Conservation (phyloP, 2,329 filamentous ascomycete species). For the Fusarium equiseti region DNA sequence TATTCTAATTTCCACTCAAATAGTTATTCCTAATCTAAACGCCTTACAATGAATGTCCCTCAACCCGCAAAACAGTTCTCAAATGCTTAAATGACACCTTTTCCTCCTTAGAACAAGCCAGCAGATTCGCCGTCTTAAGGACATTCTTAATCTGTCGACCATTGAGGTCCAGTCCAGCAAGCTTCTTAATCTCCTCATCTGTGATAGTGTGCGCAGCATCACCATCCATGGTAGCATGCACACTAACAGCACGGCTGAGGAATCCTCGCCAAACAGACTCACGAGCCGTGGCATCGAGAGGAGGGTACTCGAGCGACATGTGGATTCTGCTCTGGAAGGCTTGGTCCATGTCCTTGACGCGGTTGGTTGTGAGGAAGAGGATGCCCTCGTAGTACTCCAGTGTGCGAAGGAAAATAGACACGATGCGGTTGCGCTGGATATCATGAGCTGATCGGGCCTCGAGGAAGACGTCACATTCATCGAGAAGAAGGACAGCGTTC, state of each 20-base stretch:
- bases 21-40: not conserved
- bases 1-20: too few species aligned
- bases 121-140: slow-evolving; percentile 54
- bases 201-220: slow-evolving; percentile 49
- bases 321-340: slow-evolving; percentile 64
- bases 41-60: slow-evolving; percentile 47
- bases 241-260: slow-evolving; percentile 49
- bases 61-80: slow-evolving; percentile 49
- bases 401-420: slow-evolving; percentile 57
- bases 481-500: slow-evolving; percentile 55
- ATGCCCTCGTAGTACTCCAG: slow-evolving; percentile 63
- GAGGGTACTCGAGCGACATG: slow-evolving; percentile 61
- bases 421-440: slow-evolving; percentile 51
- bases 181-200: slow-evolving; percentile 49
- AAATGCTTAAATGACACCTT: slow-evolving; percentile 48
- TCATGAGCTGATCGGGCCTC: slow-evolving; percentile 52
- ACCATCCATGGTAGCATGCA: slow-evolving; percentile 39
- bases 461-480: slow-evolving; percentile 60
- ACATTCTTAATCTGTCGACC: slow-evolving; percentile 65
- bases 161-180: slow-evolving; percentile 59
- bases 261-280: slow-evolving; percentile 57
- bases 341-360: slow-evolving; percentile 58
- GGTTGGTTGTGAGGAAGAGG: slow-evolving; percentile 64
- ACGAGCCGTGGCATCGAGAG: slow-evolving; percentile 54
- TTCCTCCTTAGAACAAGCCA: slow-evolving; percentile 51